Evolutionary conservation across 441 rosid genomes (phyloP).

Genomic region (Bruguiera hainesii): DNA sequence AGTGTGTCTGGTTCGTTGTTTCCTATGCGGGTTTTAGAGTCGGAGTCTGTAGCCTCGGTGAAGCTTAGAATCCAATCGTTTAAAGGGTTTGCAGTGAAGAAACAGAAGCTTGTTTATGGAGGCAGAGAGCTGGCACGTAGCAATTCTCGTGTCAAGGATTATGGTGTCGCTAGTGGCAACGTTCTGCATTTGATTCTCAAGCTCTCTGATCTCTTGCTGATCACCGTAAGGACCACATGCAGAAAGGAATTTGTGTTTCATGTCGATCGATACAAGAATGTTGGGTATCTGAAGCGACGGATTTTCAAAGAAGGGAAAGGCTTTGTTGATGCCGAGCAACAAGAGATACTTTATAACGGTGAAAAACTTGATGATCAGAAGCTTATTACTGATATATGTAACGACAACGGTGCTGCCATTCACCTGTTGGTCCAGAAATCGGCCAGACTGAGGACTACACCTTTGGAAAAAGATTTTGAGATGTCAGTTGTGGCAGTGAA

Average conservation of each 20-base stretch:
- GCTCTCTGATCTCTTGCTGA: conserved; percentile 67
- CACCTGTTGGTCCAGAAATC: conserved; percentile 71
- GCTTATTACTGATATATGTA: conserved; percentile 51
- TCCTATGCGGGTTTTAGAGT: conserved; percentile 68
- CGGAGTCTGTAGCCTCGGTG: conserved; percentile 71
- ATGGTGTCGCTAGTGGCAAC: conserved; percentile 68
- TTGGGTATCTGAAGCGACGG: conserved; percentile 62
- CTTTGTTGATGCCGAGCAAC: conserved; percentile 61
- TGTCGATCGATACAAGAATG: conserved; percentile 55
- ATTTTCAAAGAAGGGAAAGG: conserved; percentile 62
- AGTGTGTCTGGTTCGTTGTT: conserved; percentile 55
- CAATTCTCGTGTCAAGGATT: conserved; percentile 64
- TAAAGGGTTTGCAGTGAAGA: conserved; percentile 69
- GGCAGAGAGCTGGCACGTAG: conserved; percentile 80
- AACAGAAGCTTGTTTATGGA: conserved; percentile 76
- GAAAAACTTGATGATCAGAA: conserved; percentile 65
- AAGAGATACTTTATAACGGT: conserved; percentile 69
- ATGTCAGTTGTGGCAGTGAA: conserved; percentile 47
- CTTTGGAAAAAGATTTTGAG: conserved; percentile 50
- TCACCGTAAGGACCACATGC: conserved; percentile 57
- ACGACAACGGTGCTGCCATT: conserved; percentile 58
- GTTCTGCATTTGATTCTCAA: conserved; percentile 76
- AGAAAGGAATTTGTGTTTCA: conserved; percentile 71
- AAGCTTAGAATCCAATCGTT: conserved; percentile 83
- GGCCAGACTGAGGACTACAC: conserved; percentile 52